phyloP scores from a whole-genome alignment of 208 protist genomes.

The Trichomonas gallinae region DNA sequence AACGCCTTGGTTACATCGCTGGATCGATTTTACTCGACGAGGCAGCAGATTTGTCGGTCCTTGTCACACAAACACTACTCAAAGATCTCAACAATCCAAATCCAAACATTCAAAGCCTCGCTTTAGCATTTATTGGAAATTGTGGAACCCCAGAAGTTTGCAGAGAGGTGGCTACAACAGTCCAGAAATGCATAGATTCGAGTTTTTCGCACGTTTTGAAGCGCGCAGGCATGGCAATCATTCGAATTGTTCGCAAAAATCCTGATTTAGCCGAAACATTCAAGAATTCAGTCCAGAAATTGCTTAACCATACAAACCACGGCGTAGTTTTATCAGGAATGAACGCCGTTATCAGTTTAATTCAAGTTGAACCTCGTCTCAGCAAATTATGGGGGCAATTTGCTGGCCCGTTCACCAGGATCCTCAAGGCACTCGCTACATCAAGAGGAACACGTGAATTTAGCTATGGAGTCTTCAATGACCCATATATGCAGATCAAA shows the following conservation, averaged over 20 bases:
- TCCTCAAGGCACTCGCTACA: not conserved
- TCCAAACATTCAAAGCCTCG: not conserved
- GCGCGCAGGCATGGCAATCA: not conserved
- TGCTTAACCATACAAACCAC: not conserved
- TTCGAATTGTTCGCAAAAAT: not conserved
- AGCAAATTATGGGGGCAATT: not conserved
- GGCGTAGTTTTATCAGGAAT: not conserved
- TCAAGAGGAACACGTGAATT: not conserved
- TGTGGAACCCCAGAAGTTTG: not conserved
- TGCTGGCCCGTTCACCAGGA: not conserved
- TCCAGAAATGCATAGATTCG: not conserved
- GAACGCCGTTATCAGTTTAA: not conserved
- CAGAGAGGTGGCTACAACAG: not conserved
- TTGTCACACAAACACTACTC: not conserved
- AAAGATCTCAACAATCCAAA: constrained; percentile 8
- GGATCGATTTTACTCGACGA: not conserved
- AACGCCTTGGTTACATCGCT: constrained; percentile 19
- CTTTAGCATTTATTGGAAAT: not conserved
- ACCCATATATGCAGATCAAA: not conserved
- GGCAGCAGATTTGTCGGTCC: not conserved
- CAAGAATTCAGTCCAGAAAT: not conserved
- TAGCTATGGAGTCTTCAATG: not conserved
- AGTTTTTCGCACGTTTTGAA: not conserved
- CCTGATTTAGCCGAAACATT: not conserved
- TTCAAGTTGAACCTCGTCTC: not conserved